Evolutionary conservation across 176 grass and related monocot genomes (phyloP), one percentile per base, ranked within the genome.

Genomic region (Juncus effusus): DNA sequence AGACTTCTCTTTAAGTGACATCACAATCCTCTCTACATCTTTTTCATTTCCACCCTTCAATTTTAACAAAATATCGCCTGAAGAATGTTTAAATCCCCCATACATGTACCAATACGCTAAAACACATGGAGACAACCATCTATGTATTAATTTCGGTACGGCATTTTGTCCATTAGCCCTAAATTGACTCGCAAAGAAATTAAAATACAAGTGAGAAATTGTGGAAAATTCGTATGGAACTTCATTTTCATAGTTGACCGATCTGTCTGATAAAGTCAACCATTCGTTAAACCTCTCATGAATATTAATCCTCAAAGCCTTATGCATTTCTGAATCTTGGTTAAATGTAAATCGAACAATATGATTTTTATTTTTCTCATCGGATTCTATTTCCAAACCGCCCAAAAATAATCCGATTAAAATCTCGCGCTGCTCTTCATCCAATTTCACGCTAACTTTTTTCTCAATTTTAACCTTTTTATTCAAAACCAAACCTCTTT

Each of bases 41-140:
- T 82, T 83, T 42, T 40, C 73, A 38, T 72, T 83, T 40, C 69
- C 88, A 63, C 81, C 85, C 41, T 83, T 85, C 54, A 93, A 74
- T 81, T 83, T 84, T 61, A 93, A 69, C 67, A 99, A 84, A 63
- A 93, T 77, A 74, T 99, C 94, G 80, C 85, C 88, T 47, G 94
- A 93, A 4, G 71, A 69, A 19, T 80, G 79, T 64, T 75, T 93
- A 59, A 89, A 76, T 28, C 94, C 89, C 70, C 83, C 94, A 82
- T 84, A 93, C 94, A 93, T 93, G 69, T 90, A 99, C 94, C 89
- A 93, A 61, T 99, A 99, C 60, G 94, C 94, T 11, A 99, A 69
- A 76, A 93, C 76, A 63, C 89, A 81, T 70, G 89, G 73, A 40
- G 88, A 87, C 41, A 99, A 72, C 89, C 89, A 99, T 73, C 94